Percentiles rank a stretch among this genome's conserved stretches.
Conservation (phyloP, 352 stramenopile species). For the Plasmopara halstedii region DNA sequence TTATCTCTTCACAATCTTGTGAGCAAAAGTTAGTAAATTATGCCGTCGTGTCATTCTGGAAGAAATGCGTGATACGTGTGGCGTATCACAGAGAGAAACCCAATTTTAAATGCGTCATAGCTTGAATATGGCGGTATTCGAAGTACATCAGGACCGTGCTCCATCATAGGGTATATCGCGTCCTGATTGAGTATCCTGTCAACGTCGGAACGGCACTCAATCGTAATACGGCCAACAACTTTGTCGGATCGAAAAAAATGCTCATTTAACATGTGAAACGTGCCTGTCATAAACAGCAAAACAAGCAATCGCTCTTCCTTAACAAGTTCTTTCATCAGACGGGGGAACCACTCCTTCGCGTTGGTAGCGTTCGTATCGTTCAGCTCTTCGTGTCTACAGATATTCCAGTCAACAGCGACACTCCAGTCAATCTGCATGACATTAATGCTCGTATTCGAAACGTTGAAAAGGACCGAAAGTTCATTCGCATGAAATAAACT, state of each 20-base stretch:
- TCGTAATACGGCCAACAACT: constrained; percentile 9
- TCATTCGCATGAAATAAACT: constrained; percentile 40
- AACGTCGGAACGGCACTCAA: constrained; percentile 9
- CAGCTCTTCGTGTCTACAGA: constrained; percentile 7
- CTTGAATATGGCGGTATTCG: constrained; percentile 43
- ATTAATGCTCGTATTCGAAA: constrained; percentile 20
- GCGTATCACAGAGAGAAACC: constrained; percentile 37
- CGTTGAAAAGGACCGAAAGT: constrained; percentile 51
- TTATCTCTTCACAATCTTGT: constrained; percentile 53
- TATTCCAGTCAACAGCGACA: constrained; percentile 27
- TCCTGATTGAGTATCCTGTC: constrained; percentile 15
- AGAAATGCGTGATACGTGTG: constrained; percentile 29
- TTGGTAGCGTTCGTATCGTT: constrained; percentile 6
- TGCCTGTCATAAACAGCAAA: constrained; percentile 44
- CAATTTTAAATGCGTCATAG: constrained; percentile 43
- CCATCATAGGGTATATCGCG: constrained; percentile 31
- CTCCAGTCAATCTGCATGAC: constrained; percentile 36
- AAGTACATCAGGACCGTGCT: constrained; percentile 28
- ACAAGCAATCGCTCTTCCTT: constrained; percentile 53
- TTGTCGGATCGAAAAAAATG: constrained; percentile 30
- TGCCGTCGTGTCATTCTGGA: constrained; percentile 14
- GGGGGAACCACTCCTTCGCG: constrained; percentile 33
- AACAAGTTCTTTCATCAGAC: constrained; percentile 44
- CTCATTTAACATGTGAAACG: constrained; percentile 35
- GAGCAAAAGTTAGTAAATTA: constrained; percentile 1